A percentile compares a stretch with the other conserved stretches of the same genome.
These are phyloP conservation scores for Lachnellula subtilissima DNA, from an alignment of 2,329 filamentous ascomycete species.

Conservation along the genomic window DNA sequence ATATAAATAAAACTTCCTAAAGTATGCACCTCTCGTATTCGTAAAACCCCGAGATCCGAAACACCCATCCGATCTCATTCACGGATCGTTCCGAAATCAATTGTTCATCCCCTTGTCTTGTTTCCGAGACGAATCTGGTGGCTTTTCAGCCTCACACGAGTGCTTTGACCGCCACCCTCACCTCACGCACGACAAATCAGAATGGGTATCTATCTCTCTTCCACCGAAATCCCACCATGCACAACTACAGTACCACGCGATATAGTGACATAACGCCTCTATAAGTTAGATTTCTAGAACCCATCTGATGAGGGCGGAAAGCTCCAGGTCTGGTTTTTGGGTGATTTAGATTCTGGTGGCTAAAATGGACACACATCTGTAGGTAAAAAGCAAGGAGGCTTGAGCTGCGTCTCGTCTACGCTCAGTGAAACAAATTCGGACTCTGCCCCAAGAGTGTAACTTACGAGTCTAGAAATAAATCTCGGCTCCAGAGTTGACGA, in stretches of 20 bases:
- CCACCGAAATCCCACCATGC: not conserved
- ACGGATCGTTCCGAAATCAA: not conserved
- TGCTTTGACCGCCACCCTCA: not conserved
- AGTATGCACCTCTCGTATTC: no score
- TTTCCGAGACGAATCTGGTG: not conserved
- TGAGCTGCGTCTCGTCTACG: not conserved
- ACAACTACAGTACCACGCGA: not conserved
- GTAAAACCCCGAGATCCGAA: not conserved
- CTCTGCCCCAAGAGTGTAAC: not conserved
- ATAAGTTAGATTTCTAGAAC: not conserved
- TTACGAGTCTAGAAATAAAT: slow-evolving; percentile 8
- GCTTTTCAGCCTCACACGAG: slow-evolving; percentile 1
- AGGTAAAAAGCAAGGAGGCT: not conserved
- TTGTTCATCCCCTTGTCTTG: not conserved
- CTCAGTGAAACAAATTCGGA: slow-evolving; percentile 2
- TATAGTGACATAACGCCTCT: not conserved
- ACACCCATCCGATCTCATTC: slow-evolving; percentile 1
- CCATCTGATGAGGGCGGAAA: no score
- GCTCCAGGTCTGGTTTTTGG: no score
- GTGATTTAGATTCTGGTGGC: not conserved
- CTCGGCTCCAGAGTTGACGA: slow-evolving; percentile 12
- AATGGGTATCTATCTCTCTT: not conserved
- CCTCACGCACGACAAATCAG: not conserved
- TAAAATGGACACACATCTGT: not conserved
- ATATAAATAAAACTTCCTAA: no score